Evolutionary conservation across 306 rosid genomes (phyloP), one percentile per base, ranked within the genome.

Genomic region (Canavalia ensiformis): DNA sequence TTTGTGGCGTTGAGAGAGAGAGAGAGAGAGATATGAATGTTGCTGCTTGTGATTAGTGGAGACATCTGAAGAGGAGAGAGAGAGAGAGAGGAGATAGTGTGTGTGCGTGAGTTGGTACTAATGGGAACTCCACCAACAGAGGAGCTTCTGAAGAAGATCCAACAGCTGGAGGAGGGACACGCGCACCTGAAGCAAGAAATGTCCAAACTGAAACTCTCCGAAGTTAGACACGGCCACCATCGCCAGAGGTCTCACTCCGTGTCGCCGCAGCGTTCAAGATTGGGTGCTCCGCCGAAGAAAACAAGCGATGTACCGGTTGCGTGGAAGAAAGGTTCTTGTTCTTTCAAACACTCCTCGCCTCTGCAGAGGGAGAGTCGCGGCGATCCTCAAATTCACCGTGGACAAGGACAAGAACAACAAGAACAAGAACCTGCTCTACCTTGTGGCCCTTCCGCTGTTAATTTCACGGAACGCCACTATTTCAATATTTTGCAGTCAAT

Each of bases 201-300:
- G 94, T 84, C 92, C 5, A 92, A 88, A 85, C 95, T 96, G 4
- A 75, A 87, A 62, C 80, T 86, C 52, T 78, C 87, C 46, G 88
- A 89, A 68, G 77, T 62, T 4, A 86, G 75, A 59, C 89, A 87
- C n/a, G 79, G 80, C n/a, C 89, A 84, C n/a, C 89, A 84, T 55
- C 97, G 92, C 51, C 97, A 90, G 72, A 88, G 99, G 87, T 89
- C 99, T 31, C 98, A 94, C 82, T 96, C 99, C 5, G 88, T 94
- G 5, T 96, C 99, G 2, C 98, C 99, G 41, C 97, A 94, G 80
- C 97, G 99, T 68, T 89, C 94, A 0, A 83, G 94, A 56, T 73
- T 93, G 2, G 92, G 86, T 60, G 66, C 82, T 3, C 81, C 83
- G 7, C 79, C 87, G 4, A 67, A 79, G 60, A 87, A 81, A 62